Base-by-base conservation (phyloP, 805 yeast species). In the Cyberlindnera mrakii region DNA sequence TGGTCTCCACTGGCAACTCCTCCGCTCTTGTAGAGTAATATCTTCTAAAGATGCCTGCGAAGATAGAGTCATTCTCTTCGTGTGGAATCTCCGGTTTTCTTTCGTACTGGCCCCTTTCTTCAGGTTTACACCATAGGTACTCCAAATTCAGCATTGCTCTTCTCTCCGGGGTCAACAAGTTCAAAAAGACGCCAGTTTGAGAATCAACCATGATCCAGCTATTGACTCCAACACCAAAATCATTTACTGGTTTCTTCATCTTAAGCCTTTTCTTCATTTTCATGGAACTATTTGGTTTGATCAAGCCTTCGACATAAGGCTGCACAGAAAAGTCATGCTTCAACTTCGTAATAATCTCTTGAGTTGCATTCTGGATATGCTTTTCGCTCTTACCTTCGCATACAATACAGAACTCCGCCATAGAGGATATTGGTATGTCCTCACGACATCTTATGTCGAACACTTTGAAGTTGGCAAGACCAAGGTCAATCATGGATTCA, bases 161-260 rank as follows among this genome's bases (percentile, higher is more conserved):
- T 60, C 91, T 76, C 33, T 78, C 80, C 5, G 71, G 69, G 0
- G 96, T 86, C 54, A 90, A 63, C 15, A 90, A 62, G 62, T 90
- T 96, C 29, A 90, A 72, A 42, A 70, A 75, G 4, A 88, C 74
- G 32, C 78, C 77, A 3, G 75, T 63, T 23, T 71, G 68, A 39
- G 87, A 74, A 53, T 87, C 88, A 38, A 89, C 68, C 75, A 86
- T 78, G 18, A 86, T 78, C 98, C 98, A 90, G 20, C 85, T 75
- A 52, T 87, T 88, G 5, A 80, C 70, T 17, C 54, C 58, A 5
- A 64, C 49, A 14, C 85, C 84, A 53, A 75, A 80, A 43, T 74
- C 78, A 50, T 77, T 77, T 1, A 72, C 69, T 0, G 80, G 71
- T 40, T 72, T 67, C 14, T 74, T 73, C 14, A 69, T 70, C 33